A percentile compares a stretch with the other conserved stretches of the same genome.
These are phyloP conservation scores for Hypoxylon sp. DNA, from an alignment of 2,329 filamentous ascomycete species.

Conservation along the genomic window DNA sequence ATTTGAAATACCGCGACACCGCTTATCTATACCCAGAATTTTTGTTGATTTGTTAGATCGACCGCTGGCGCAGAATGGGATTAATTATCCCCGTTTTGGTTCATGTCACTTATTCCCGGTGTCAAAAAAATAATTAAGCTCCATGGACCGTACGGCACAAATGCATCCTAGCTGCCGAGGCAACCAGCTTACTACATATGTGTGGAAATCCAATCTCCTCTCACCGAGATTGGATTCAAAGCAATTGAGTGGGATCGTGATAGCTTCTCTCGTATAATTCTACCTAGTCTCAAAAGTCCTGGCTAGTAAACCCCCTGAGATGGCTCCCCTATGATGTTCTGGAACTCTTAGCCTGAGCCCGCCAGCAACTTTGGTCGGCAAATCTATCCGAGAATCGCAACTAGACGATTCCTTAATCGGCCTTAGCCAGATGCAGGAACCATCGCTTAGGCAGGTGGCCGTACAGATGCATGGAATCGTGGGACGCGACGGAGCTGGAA, in stretches of 20 bases:
- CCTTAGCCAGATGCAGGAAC: slow-evolving; percentile 4
- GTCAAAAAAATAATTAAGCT: slow-evolving; percentile 8
- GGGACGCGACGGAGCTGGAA: too few relatives aligned
- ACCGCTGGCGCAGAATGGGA: too few relatives aligned
- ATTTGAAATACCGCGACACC: slow-evolving; percentile 11
- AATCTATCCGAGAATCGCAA: slow-evolving; percentile 25
- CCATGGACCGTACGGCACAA: background rate
- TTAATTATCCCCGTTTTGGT: too few relatives aligned
- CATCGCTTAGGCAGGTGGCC: slow-evolving; percentile 25
- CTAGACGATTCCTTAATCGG: slow-evolving; percentile 15
- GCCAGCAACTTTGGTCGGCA: slow-evolving; percentile 16
- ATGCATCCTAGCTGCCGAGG: too few relatives aligned
- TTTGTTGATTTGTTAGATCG: slow-evolving; percentile 6
- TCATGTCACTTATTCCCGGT: slow-evolving; percentile 15
- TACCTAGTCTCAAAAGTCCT: slow-evolving; percentile 6
- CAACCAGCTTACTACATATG: too few relatives aligned
- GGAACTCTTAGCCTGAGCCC: background rate
- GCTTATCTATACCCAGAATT: slow-evolving; percentile 16
- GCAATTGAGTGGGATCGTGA: slow-evolving; percentile 18
- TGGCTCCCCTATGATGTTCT: slow-evolving; percentile 6
- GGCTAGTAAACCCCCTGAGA: slow-evolving; percentile 19
- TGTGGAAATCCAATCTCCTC: too few relatives aligned
- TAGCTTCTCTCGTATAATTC: slow-evolving; percentile 10
- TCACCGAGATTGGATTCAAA: slow-evolving; percentile 1
- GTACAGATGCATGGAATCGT: too few relatives aligned